Percentiles rank a stretch among this genome's conserved stretches.
These are phyloP conservation scores for Cinnamomum micranthum DNA, from an alignment of 164 flowering plant genomes.

Conservation along the genomic window DNA sequence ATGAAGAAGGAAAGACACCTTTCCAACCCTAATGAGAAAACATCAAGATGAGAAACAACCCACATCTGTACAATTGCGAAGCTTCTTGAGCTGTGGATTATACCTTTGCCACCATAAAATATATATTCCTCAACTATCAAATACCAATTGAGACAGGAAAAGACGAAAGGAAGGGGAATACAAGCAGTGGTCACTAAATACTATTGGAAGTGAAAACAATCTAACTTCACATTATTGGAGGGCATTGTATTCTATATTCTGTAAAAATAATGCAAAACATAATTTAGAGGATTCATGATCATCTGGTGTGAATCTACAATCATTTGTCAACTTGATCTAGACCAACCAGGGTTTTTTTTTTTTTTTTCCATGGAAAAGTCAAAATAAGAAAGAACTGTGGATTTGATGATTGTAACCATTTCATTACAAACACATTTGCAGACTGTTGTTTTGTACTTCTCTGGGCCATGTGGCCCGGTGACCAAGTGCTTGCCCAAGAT, in stretches of 20 bases:
- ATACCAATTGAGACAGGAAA: not conserved
- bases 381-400: no score
- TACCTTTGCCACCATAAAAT: not conserved
- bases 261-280: not conserved
- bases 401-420: no score
- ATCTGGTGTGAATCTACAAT: no score
- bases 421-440: no score
- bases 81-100: not conserved
- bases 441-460: no score
- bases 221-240: not conserved
- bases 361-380: no score
- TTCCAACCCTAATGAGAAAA: not conserved
- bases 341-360: no score
- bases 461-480: no score
- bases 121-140: not conserved
- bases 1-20: not conserved
- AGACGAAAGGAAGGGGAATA: constrained; percentile 8
- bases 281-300: not conserved
- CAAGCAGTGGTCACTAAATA: constrained; percentile 11
- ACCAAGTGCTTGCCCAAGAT: no score
- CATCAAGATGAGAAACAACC: no score
- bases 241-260: constrained; percentile 22
- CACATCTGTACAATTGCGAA: not conserved
- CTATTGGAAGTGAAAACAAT: not conserved
- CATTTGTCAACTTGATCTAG: no score